Evolutionary conservation across 805 yeast genomes (phyloP), one percentile per base, ranked within the genome.

Genomic region (Saccharomycodes ludwigii): DNA sequence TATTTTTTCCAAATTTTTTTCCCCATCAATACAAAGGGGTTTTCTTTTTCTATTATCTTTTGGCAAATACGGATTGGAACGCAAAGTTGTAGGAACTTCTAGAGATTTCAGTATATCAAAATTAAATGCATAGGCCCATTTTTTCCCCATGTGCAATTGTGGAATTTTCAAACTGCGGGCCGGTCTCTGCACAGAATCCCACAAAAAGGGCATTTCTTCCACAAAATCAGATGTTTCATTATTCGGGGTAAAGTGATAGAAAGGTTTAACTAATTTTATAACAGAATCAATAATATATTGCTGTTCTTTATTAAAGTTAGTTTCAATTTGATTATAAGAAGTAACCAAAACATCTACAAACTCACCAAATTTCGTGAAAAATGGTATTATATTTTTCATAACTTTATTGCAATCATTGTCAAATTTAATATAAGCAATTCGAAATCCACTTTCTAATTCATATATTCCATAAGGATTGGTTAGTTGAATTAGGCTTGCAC

Each of bases 41-140:
- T n/a, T n/a, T n/a, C n/a, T 36, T 26, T 38, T 38, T 14, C 18
- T 34, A 18, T 32, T 25, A 15, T 12, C 12, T 9, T 12, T 26
- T 1, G 24, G 29, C 6, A 27, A 18, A 32, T 35, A 61, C 4
- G 68, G 66, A 34, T 60, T 61, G 15, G 38, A 30, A 3, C 52
- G 47, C 4, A 50, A 10, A 30, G 44, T 46, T 2, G 46, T 43
- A 0, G 58, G 54, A 4, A 43, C 44, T 2, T 38, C 38, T 4
- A 35, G 29, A 3, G 48, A 19, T 5, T 35, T 47, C 13, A 50
- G 58, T 19, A 51, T 34, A 30, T 46, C 46, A 18, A 71, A 31
- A 22, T 61, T 63, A 40, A 81, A 81, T 0, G 93, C 94, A 56
- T 82, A 83, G 39, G 73, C 76, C 86, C 88, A 83, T 47, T 67